Evolutionary conservation across 176 grass and related monocot species (phyloP), one percentile per base, ranked within the genome.

Genomic region (Bonia amplexicaulis): DNA sequence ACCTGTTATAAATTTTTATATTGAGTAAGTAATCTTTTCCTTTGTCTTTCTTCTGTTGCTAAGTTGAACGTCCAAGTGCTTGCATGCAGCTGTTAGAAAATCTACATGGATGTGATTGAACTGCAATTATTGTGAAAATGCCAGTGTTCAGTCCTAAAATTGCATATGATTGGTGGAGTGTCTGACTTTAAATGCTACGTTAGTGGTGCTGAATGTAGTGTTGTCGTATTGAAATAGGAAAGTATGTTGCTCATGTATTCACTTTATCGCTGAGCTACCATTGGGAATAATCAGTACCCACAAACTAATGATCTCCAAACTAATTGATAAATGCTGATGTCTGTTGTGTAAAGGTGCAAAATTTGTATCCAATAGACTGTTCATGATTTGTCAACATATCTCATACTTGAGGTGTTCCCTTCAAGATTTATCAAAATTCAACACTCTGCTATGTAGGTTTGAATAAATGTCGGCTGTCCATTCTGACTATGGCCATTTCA

Each of bases 1-100:
- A 73, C 84, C 87, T 72, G 78, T 90, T 46, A 85, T 92, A 72
- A 92, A 92, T 68, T 92, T 92, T 80, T 90, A 22, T 14, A 80
- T 92, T 70, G 76, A 78, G 87, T 92, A 87, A 90, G 91, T 76
- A 72, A 76, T 61, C 11, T 48, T 65, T 80, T 64, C 37, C 11
- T 35, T 76, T 80, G 29, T 33, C 79, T 58, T 87, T 81, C 37
- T 74, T 73, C 51, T 74, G 35, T 49, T 64, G 64, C 59, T 66
- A 75, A 52, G 46, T 53, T 76, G 42, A 76, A 84, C 14, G 9
- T 74, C 47, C 58, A 54, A 66, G 44, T 67, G 58, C 59, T 84
- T 26, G 12, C 15, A 27, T 74, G 66, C 5, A 59, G 9, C 71
- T 66, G 71, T 66, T 63, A 17, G 40, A 64, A 83, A 73, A 59